A percentile compares a stretch with the other conserved stretches of the same genome.
phyloP scores from a whole-genome alignment of 2,329 filamentous ascomycete genomes.

The Colletotrichum siamense region DNA sequence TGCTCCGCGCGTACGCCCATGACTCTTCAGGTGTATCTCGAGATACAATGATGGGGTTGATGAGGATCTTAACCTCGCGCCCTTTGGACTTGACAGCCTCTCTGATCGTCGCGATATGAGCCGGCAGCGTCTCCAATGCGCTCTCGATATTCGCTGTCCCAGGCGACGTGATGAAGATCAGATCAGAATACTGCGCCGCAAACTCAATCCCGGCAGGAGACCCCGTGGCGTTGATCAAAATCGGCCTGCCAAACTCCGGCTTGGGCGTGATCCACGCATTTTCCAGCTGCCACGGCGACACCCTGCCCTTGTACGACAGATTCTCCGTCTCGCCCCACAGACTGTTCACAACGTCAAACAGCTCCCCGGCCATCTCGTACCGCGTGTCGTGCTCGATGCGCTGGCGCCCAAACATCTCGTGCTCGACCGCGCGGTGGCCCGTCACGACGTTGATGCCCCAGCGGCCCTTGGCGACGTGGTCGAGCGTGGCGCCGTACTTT shows the following conservation, averaged over 20 bases:
- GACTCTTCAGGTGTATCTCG: not conserved
- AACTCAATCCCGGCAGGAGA: not conserved
- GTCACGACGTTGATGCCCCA: not conserved
- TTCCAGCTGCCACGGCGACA: not conserved
- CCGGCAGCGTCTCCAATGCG: not conserved
- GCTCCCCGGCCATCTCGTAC: not conserved
- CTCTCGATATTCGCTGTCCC: not conserved
- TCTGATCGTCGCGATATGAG: not conserved
- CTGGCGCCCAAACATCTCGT: not conserved
- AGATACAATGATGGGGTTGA: not conserved
- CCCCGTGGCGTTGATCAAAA: not conserved
- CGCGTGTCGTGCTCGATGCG: not conserved
- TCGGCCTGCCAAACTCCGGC: not conserved
- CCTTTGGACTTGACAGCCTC: not conserved
- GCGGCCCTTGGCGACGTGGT: not conserved
- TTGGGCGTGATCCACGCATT: not conserved
- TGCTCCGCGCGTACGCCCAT: not conserved
- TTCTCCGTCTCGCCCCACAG: conserved; percentile 88
- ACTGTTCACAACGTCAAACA: conserved; percentile 78
- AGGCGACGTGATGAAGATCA: not conserved
- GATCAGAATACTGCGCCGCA: not conserved
- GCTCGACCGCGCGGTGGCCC: not conserved
- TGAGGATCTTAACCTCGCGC: not conserved
- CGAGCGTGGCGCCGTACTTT: not conserved
- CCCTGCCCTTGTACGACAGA: conserved; percentile 41